Evolutionary conservation across 441 rosid genomes (phyloP), one percentile per base, ranked within the genome.

Genomic region (Sinapis alba): DNA sequence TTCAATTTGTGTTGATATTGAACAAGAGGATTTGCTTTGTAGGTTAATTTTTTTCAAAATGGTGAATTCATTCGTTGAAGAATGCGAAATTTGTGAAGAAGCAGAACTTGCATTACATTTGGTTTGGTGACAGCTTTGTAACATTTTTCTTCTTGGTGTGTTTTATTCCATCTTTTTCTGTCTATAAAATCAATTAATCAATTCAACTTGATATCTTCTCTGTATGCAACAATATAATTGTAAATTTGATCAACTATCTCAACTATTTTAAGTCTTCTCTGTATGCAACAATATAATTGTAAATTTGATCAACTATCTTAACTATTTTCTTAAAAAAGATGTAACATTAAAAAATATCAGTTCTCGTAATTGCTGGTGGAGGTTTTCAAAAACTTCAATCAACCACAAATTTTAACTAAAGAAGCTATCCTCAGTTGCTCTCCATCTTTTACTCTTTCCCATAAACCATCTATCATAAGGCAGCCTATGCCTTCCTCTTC

Each of bases 381-480:
- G 20, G 23, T 16, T 15, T 6, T 4, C n/a, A n/a, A 34, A 66
- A 21, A 7, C 2, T 10, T 71, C 68, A 72, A 72, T 77, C 64
- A 78, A 72, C 87, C 68, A 79, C 80, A 74, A 76, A 90, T 78
- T 80, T 82, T 76, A 56, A 88, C 76, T 43, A 70, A 68, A 57
- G 96, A 84, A 56, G 78, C 76, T 11, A 86, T 82, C 12, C 54
- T 68, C 4, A 69, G 71, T 0, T 88, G 73, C 77, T 88, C 93
- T 63, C 81, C 84, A 38, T 77, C 79, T 54, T 81, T 71, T 3
- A 87, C 77, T 65, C 80, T 80, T 85, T 85, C 82, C 97, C 92
- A 87, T 19, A 76, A 76, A 8, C 94, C 95, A 30, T 80, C 84
- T 24, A 88, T 79, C 87, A 82, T 62, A 64, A 93, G 79, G 75